Base-by-base conservation (phyloP, 345 rosid genomes). In the Theobroma cacao region DNA sequence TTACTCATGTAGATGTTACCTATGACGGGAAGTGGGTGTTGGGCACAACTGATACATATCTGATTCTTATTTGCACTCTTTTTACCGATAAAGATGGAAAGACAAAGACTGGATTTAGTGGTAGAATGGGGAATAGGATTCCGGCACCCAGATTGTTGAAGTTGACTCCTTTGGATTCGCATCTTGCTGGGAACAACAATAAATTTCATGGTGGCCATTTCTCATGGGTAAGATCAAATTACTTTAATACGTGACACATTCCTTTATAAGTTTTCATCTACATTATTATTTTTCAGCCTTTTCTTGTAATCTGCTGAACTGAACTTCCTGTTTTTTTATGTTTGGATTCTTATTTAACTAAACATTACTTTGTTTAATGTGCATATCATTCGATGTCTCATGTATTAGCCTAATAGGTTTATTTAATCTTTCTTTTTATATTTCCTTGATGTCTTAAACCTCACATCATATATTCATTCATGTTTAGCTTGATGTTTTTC, bases 91-190 rank as follows among this genome's bases (percentile, higher is more conserved):
- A 93, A 86, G 93, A 92, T 80, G 98, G 98, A 43, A 88, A 80
- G 84, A 95, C 97, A 0, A 95, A 93, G 83, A 93, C 90, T 2
- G 99, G 99, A 61, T 95, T 95, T 66, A 24, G 86, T 70, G 92
- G 99, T 30, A 89, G 99, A 26, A 95, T 93, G 99, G 99, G 99
- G 40, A 93, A 95, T 77, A 92, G 86, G 82, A 91, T 95, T 77
- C 92, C 98, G 12, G 97, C 98, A 7, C 99, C 99, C 0, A 85
- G 98, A 82, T 79, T 95, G 84, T 82, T 95, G 88, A 95, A 95
- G 96, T 84, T 95, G 75, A 91, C 88, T 81, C 99, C 99, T 2
- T 67, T 93, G 77, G 97, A 95, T 82, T 95, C 98, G 40, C 98
- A 93, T 78, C 77, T 91, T 86, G 98, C 99, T 10, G 98, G 97